These are phyloP conservation scores for Penicillium atrosanguineum DNA, from an alignment of 495 filamentous ascomycete genomes.

Conservation along the genomic window DNA sequence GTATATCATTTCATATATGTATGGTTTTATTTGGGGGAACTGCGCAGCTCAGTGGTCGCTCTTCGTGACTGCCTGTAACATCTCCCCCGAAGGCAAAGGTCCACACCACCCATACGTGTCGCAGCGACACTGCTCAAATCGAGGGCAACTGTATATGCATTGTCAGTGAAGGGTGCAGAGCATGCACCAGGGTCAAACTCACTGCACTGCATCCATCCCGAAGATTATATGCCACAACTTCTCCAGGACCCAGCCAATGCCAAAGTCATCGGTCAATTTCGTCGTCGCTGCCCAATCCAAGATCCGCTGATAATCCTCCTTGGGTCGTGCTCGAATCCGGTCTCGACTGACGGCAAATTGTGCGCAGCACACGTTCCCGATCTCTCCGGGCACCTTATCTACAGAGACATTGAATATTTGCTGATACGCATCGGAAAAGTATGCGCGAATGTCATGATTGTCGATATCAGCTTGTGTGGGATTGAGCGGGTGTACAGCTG, in stretches of 20 bases:
- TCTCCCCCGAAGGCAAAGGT: slow-evolving; percentile 33
- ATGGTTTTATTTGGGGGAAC: too few species aligned
- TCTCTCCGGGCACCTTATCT: slow-evolving; percentile 32
- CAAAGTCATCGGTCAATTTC: slow-evolving; percentile 35
- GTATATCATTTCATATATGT: too few species aligned
- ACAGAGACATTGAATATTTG: slow-evolving; percentile 26
- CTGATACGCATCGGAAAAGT: slow-evolving; percentile 35
- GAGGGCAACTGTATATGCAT: slow-evolving; percentile 30
- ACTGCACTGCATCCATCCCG: slow-evolving; percentile 40
- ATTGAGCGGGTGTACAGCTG: slow-evolving; percentile 25
- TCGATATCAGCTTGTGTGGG: slow-evolving; percentile 36
- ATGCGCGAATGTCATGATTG: slow-evolving; percentile 33
- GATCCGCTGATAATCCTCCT: slow-evolving; percentile 42
- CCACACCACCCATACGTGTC: slow-evolving; percentile 45
- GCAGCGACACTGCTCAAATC: slow-evolving; percentile 43
- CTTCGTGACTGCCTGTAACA: slow-evolving; percentile 15
- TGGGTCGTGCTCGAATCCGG: slow-evolving; percentile 38
- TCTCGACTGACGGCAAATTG: slow-evolving; percentile 49
- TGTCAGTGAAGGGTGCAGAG: not conserved
- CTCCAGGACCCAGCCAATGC: slow-evolving; percentile 44
- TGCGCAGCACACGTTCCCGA: slow-evolving; percentile 49
- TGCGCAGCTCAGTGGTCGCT: too few species aligned
- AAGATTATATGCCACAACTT: slow-evolving; percentile 45
- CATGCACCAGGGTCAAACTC: slow-evolving; percentile 7
- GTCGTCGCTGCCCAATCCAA: slow-evolving; percentile 39